Base-by-base conservation (phyloP, 306 rosid species). In the Fragaria nilgerrensis region DNA sequence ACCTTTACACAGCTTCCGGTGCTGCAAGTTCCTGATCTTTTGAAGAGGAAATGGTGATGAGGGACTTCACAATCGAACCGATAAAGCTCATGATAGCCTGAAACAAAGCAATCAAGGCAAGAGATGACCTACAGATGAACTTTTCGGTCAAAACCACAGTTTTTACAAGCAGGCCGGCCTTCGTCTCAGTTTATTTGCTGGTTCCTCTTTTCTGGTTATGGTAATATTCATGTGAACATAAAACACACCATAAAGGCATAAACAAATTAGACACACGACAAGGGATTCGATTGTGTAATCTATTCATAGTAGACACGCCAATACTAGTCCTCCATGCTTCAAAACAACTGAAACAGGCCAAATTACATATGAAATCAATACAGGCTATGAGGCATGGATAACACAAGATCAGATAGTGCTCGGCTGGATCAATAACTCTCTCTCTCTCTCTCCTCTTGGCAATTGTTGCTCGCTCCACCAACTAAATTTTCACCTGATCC, bases 161-260 rank as follows among this genome's bases (percentile, higher is more conserved):
- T 27, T 49, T 25, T 20, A 61, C 62, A 63, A 71, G 43, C 75
- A 63, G 39, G 68, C n/a, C 19, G 39, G 68, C 39, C 19, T 32
- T 63, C 43, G 68, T 32, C 43, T 63, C 20, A 16, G 25, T 3
- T 25, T 27, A 5, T 53, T 71, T 71, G 62, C 12, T 27, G 37
- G 23, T 17, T 5, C 63, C 13, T 48, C 44, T 47, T 71, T 32
- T n/a, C 23, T 20, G 37, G 62, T 27, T 48, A 36, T 71, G 63
- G 75, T 71, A 47, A 71, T 71, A 71, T 71, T 71, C 75, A 47
- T 71, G 41, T 71, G 41, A 63, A 14, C 68, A 63, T 32, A 14
- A 63, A 32, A 32, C 5, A 63, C 32, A 32, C 12, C 68, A 15
- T 63, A 11, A 12, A 27, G 32, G 32, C 32, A 29, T 29, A 29